Conservation (phyloP, 495 filamentous ascomycete genomes). For the Penicillium verhagenii region DNA sequence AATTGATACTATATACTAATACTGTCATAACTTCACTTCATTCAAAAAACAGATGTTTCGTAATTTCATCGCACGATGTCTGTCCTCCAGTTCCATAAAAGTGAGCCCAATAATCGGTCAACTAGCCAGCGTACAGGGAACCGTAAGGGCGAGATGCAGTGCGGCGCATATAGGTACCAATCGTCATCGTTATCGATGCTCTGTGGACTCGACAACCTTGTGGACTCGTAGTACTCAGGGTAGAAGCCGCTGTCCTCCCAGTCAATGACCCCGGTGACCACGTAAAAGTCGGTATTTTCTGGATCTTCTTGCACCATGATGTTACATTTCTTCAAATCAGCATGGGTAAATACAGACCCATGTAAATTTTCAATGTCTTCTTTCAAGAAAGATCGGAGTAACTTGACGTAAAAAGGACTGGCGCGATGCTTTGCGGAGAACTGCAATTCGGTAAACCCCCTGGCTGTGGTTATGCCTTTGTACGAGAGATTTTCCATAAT, state of each 20-base stretch:
- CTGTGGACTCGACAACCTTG: slow-evolving; percentile 29
- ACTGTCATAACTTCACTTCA: too few species aligned
- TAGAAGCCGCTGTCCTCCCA: slow-evolving; percentile 40
- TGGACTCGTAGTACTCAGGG: slow-evolving; percentile 32
- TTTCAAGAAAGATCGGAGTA: slow-evolving; percentile 27
- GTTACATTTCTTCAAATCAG: slow-evolving; percentile 37
- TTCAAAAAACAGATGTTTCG: too few species aligned
- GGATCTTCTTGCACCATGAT: slow-evolving; percentile 36
- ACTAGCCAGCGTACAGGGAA: slow-evolving; percentile 32
- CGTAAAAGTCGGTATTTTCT: slow-evolving; percentile 19
- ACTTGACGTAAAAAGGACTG: slow-evolving; percentile 23
- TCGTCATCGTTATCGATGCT: slow-evolving; percentile 26
- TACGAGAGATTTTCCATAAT: slow-evolving; percentile 18
- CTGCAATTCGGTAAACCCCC: slow-evolving; percentile 30
- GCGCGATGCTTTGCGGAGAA: slow-evolving; percentile 31
- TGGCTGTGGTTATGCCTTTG: slow-evolving; percentile 26
- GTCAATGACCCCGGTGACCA: slow-evolving; percentile 32
- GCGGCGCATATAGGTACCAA: slow-evolving; percentile 31
- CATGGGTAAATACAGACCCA: slow-evolving; percentile 39
- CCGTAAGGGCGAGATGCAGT: slow-evolving; percentile 16
- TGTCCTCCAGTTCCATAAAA: slow-evolving; percentile 5
- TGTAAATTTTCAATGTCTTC: slow-evolving; percentile 7
- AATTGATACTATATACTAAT: too few species aligned
- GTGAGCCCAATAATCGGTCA: slow-evolving; percentile 32
- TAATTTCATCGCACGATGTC: neutral